Conservation (phyloP, 768 basidiomycete species). For the Saitozyma sp. region DNA sequence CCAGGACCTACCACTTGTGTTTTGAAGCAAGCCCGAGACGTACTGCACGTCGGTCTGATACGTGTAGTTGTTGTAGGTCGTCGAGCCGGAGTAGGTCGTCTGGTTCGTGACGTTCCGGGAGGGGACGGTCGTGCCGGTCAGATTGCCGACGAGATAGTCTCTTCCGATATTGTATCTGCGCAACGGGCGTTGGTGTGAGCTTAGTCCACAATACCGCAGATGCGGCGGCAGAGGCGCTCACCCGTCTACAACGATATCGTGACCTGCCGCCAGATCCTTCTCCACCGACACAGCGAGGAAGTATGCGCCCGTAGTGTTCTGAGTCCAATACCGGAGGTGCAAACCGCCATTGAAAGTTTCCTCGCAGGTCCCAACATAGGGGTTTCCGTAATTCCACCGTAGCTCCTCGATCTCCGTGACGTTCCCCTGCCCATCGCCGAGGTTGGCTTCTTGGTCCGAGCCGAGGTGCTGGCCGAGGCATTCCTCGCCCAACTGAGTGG, state of each 20-base stretch:
- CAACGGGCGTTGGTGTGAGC: not conserved
- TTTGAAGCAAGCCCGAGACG: conserved; percentile 67
- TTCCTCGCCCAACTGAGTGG: conserved; percentile 65
- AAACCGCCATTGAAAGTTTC: conserved; percentile 84
- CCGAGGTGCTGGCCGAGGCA: conserved; percentile 82
- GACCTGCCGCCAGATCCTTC: no score
- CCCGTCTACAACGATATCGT: no score
- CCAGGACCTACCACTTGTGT: conserved; percentile 58
- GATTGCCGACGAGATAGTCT: conserved; percentile 83
- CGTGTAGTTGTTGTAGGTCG: conserved; percentile 66
- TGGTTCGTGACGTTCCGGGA: conserved; percentile 58
- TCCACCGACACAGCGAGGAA: no score
- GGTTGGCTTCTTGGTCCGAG: conserved; percentile 63
- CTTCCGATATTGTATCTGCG: conserved; percentile 75
- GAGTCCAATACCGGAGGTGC: conserved; percentile 86
- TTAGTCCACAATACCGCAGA: conserved; percentile 55
- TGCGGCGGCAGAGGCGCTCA: conserved; percentile 68
- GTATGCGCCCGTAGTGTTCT: conserved; percentile 59
- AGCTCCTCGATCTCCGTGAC: conserved; percentile 78
- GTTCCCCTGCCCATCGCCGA: conserved; percentile 78
- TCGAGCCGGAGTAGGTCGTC: conserved; percentile 65
- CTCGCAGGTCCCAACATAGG: conserved; percentile 75
- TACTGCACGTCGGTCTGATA: conserved; percentile 72
- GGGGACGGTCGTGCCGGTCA: conserved; percentile 56
- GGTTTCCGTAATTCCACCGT: conserved; percentile 79